A percentile compares a stretch with the other conserved stretches of the same genome.
Conservation (phyloP, 768 basidiomycete genomes). For the Agrocybe praecox region DNA sequence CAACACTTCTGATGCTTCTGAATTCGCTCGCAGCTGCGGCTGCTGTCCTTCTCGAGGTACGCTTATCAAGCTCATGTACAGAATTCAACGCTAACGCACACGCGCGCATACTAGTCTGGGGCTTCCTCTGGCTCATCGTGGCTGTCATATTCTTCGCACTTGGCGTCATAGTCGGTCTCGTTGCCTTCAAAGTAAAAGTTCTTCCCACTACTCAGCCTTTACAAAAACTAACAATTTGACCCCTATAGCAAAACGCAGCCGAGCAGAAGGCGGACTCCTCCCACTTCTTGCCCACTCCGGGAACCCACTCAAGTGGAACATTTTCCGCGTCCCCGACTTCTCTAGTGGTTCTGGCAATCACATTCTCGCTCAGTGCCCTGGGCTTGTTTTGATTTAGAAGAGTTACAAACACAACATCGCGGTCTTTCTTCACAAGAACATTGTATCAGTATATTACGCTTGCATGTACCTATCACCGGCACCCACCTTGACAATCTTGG, state of each 20-base stretch:
- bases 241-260: constrained; percentile 55
- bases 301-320: neutral
- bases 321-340: constrained; percentile 11
- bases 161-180: constrained; percentile 77
- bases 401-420: neutral
- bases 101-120: constrained; percentile 73
- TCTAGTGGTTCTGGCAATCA: constrained; percentile 3
- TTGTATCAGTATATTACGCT: too few species aligned
- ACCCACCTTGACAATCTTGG: too few species aligned
- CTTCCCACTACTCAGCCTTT: neutral
- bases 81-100: constrained; percentile 9
- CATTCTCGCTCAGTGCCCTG: neutral
- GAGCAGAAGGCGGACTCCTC: constrained; percentile 53
- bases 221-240: neutral
- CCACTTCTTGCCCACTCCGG: constrained; percentile 51
- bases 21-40: constrained; percentile 83
- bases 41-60: constrained; percentile 83
- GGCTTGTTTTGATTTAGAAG: neutral
- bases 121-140: constrained; percentile 82
- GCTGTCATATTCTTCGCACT: constrained; percentile 75
- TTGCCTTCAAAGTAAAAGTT: constrained; percentile 76
- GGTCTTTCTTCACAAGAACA: neutral
- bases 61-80: neutral
- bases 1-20: constrained; percentile 85
- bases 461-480: too few species aligned